These are phyloP conservation scores for Venturia oleaginea DNA, from an alignment of 2,329 filamentous ascomycete species.

Conservation along the genomic window DNA sequence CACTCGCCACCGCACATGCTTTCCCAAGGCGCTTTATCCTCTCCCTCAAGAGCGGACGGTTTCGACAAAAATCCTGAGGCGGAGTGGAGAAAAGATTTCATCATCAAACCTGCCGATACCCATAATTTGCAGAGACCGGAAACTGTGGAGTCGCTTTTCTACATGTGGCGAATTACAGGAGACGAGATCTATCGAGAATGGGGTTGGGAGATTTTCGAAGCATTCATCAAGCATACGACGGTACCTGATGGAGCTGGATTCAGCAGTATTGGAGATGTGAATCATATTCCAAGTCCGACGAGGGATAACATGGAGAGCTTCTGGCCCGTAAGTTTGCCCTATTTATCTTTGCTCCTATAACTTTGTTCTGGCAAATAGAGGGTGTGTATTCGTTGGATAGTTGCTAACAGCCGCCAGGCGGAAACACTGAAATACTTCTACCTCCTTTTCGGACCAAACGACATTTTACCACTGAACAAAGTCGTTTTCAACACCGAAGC, in stretches of 20 bases:
- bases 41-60: slow-evolving; percentile 38
- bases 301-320: slow-evolving; percentile 98
- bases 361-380: too few relatives aligned
- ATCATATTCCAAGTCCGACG: slow-evolving; percentile 55
- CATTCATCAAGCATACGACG: slow-evolving; percentile 77
- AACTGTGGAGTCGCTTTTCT: slow-evolving; percentile 91
- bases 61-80: slow-evolving; percentile 39
- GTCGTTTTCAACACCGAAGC: slow-evolving; percentile 95
- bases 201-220: slow-evolving; percentile 98
- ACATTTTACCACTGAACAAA: slow-evolving; percentile 74
- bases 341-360: background rate
- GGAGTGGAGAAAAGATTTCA: slow-evolving; percentile 67
- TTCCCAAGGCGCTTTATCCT: slow-evolving; percentile 41
- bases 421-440: slow-evolving; percentile 98
- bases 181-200: slow-evolving; percentile 84
- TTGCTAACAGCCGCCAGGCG: slow-evolving; percentile 44
- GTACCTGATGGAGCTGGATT: slow-evolving; percentile 73
- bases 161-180: slow-evolving; percentile 97
- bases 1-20: slow-evolving; percentile 57
- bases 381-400: too few relatives aligned
- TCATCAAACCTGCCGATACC: slow-evolving; percentile 69
- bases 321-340: slow-evolving; percentile 64
- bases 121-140: slow-evolving; percentile 95
- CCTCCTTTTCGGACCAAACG: slow-evolving; percentile 77
- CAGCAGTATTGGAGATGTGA: slow-evolving; percentile 69